Evolutionary conservation across 2,329 filamentous ascomycete genomes (phyloP).

Genomic region (Didymella arachidicola): DNA sequence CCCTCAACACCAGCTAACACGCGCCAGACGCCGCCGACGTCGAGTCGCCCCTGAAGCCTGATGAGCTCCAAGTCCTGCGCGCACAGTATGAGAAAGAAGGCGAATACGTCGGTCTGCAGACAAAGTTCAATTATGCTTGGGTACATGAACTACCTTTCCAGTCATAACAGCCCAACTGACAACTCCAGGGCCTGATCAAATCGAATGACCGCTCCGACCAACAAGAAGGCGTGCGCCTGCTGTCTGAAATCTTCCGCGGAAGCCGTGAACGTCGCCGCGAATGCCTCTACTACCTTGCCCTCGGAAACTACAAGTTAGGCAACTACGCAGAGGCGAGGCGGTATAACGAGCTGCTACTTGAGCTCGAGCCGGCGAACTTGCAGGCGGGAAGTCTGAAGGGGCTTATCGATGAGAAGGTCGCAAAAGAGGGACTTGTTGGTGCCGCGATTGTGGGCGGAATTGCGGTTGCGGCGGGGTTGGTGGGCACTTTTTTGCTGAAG

Average conservation of each 20-base stretch:
- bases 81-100: conserved; percentile 97
- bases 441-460: conserved; percentile 94
- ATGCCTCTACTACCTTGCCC: conserved; percentile 96
- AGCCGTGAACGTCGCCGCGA: conserved; percentile 92
- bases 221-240: conserved; percentile 90
- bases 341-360: conserved; percentile 92
- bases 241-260: conserved; percentile 95
- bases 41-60: conserved; percentile 90
- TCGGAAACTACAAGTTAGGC: conserved; percentile 97
- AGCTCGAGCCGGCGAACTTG: conserved; percentile 89
- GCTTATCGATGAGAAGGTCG: conserved; percentile 94
- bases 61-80: conserved; percentile 90
- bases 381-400: conserved; percentile 86
- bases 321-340: conserved; percentile 94
- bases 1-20: conserved; percentile 8
- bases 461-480: conserved; percentile 89
- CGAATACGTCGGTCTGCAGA: conserved; percentile 95
- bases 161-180: conserved; percentile 16
- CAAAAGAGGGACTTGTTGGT: conserved; percentile 90
- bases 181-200: conserved; percentile 85
- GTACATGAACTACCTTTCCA: conserved; percentile 57
- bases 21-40: conserved; percentile 91
- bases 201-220: conserved; percentile 84
- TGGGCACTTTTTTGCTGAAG: conserved; percentile 85
- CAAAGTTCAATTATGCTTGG: conserved; percentile 99